Evolutionary conservation across 768 basidiomycete species (phyloP).

Genomic region (Tylopilus balloui): DNA sequence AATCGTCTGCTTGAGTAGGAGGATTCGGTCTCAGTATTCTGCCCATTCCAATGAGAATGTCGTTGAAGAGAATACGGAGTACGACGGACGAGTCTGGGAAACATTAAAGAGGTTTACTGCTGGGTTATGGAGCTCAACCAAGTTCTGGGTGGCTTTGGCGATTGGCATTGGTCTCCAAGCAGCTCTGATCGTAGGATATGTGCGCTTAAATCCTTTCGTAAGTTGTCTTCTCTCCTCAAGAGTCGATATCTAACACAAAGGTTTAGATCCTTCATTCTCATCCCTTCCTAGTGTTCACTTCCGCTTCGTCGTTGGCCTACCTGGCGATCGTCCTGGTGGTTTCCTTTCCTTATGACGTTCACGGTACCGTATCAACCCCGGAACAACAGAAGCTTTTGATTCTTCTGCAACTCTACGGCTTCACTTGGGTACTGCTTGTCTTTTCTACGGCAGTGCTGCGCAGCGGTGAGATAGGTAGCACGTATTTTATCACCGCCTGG

Average conservation of each 20-base stretch:
- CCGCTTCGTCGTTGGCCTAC: slow-evolving; percentile 48
- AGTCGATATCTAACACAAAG: neutral
- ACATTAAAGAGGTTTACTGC: slow-evolving; percentile 27
- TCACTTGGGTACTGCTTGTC: slow-evolving; percentile 59
- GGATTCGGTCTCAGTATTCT: slow-evolving; percentile 11
- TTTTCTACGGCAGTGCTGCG: slow-evolving; percentile 44
- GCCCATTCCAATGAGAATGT: slow-evolving; percentile 1
- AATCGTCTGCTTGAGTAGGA: slow-evolving; percentile 19
- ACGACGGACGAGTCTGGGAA: slow-evolving; percentile 18
- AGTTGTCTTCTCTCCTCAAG: slow-evolving; percentile 16
- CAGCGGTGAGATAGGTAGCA: slow-evolving; percentile 42
- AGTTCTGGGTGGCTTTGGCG: slow-evolving; percentile 59
- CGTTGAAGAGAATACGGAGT: slow-evolving; percentile 1
- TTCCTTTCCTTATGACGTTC: slow-evolving; percentile 31
- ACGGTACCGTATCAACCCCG: slow-evolving; percentile 18
- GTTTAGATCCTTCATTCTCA: slow-evolving; percentile 57
- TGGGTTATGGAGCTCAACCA: slow-evolving; percentile 45
- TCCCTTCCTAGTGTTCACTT: slow-evolving; percentile 47
- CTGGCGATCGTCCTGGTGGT: slow-evolving; percentile 42
- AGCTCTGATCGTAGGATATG: slow-evolving; percentile 44
- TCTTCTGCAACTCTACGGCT: slow-evolving; percentile 48
- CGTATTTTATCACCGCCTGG: slow-evolving; percentile 57
- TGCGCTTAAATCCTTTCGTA: slow-evolving; percentile 63
- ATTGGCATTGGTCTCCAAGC: slow-evolving; percentile 44
- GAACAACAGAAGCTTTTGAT: slow-evolving; percentile 49